Base-by-base conservation (phyloP, 192 early-diverging fungal species). In the Coemansia sp. region DNA sequence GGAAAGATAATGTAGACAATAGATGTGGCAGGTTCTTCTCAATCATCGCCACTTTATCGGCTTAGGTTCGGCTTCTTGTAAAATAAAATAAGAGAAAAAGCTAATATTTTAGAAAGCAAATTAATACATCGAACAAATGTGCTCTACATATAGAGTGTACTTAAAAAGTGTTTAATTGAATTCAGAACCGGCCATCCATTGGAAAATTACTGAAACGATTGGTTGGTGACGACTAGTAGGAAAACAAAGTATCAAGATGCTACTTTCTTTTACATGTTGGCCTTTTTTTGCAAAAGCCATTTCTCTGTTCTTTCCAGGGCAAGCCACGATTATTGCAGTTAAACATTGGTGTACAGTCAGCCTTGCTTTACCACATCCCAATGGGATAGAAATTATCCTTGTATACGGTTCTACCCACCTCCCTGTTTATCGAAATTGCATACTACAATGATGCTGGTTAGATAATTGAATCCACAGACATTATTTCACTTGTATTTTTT, bases 291-390 rank as follows among this genome's bases (percentile, higher is more conserved):
- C 21, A 18, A 10, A 20, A 25, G 23, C 34, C 31, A 39, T 51
- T 34, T 33, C 16, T 34, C 40, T 43, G 18, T 40, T 34, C n/a
- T 45, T n/a, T 61, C 49, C 13, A 23, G 48, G 30, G 28, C 55
- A 57, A 57, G 55, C 55, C 55, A 57, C 31, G 31, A 35, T 33
- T 57, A 13, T 33, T 20, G 6, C 20, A 34, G 55, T 57, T 57
- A 18, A 57, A 34, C 55, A 57, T 34, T 57, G 12, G 31, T 34
- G 18, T 57, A 34, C 55, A 34, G 55, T 57, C 55, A 57, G 55
- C 55, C 55, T 57, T 57, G 30, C 55, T 57, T 57, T 7, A 5
- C 15, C 25, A 25, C 23, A 51, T 51, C 25, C 48, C 21, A 51
- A 51, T 51, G 48, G 48, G 25, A 51, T 12, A 23, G 48, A 26